Base-by-base conservation (phyloP, 139 green algal species). In the Mesotaenium endlicherianum region DNA sequence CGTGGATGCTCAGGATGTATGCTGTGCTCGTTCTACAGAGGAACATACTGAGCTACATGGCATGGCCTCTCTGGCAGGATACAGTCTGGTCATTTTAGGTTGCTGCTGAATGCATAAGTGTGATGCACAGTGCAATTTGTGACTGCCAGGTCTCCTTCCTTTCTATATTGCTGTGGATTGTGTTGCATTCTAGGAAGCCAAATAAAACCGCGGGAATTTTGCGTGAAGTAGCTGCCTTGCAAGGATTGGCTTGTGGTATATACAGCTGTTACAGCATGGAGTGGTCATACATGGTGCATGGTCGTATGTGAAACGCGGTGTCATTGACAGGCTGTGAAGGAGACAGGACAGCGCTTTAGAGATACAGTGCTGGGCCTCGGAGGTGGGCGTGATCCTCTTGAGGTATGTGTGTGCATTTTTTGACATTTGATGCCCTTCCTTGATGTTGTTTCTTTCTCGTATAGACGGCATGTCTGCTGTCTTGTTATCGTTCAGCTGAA, bases 281-380 rank as follows among this genome's bases (percentile, higher is more conserved):
- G n/a, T 5, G 3, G 11, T 68, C 11, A 39, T 30, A 39, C 36
- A 30, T 5, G 11, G n/a, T 1, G 11, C 14, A 3, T 30, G 11
- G 16, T 68, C 14, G 16, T 3, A 5, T n/a, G n/a, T n/a, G n/a
- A n/a, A n/a, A n/a, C n/a, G n/a, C n/a, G n/a, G n/a, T n/a, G n/a
- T n/a, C n/a, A n/a, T n/a, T n/a, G n/a, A 53, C 75, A 82, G 75
- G 49, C 42, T 6, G 87, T 91, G 45, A 55, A 87, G 50, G 68
- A 85, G 44, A 96, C 89, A 2, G 95, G 95, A 0, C 88, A 88
- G 5, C 76, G 89, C 4, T 97, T 98, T 85, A 60, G 88, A 34
- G 94, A 97, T 76, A 98, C 94, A 2, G 93, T 98, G 44, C 89
- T 98, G 42, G 94, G 89, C 0, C 87, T 98, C 64, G 95, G 95